Base-by-base conservation (phyloP, 2,329 filamentous ascomycete genomes). In the Emmonsiellopsis sp. region DNA sequence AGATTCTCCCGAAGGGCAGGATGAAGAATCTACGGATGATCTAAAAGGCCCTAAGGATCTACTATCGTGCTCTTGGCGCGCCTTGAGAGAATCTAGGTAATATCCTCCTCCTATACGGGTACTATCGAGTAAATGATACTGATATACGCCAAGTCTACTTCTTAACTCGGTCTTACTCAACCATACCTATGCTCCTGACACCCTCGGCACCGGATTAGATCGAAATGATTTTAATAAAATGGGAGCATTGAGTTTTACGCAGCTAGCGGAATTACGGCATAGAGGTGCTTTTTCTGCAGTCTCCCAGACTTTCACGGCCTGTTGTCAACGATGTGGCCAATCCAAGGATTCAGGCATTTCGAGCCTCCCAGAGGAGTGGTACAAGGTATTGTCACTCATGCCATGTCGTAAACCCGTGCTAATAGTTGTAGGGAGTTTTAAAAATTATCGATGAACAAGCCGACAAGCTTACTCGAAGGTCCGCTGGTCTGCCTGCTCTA, bases 251-350 rank as follows among this genome's bases (percentile, higher is more conserved):
- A 85, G 88, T 13, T 95, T 96, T 64, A 81, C 81, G 2, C 88
- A 98, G 64, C 76, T 98, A 7, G 83, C 88, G 0, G 87, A 82
- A 51, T 75, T 98, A 33, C 82, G 93, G 42, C 93, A 98, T 68
- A 81, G 93, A 54, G 93, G 93, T 53, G 93, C 93, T 6, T 95
- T 97, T 64, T 93, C 89, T 0, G 92, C 92, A 0, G 93, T 97
- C 2, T 87, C 92, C 0, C 83, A 89, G 51, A 95, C 91, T 0
- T 97, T 96, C 68, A 80, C 83, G 1, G 78, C 81, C 31, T 94
- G 90, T 62, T 97, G 92, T 77, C 85, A 72, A 62, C 83, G 68
- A 69, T 81, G 76, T 60, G 71, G 80, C 7, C 77, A 80, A 49
- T 77, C 81, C 33, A 66, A 69, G 8, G 69, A 78, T 17, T 64